Evolutionary conservation across 139 green algal species (phyloP).

Genomic region (Mychonastes homosphaera): DNA sequence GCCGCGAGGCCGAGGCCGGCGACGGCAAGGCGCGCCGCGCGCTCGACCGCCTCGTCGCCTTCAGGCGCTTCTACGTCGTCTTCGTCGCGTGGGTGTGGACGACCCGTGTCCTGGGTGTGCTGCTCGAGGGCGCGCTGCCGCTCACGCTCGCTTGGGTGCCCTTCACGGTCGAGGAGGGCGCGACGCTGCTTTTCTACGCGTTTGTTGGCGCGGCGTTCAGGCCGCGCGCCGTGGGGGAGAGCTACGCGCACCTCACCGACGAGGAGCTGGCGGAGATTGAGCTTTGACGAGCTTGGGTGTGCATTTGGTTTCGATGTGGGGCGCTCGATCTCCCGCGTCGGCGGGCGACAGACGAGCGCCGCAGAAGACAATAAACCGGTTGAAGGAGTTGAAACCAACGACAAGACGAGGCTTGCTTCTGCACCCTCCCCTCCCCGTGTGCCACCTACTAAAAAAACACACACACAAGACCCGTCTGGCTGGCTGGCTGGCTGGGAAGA

Average conservation of each 20-base stretch:
- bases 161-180: slow-evolving; percentile 56
- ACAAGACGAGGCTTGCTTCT: too few species aligned
- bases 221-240: slow-evolving; percentile 12
- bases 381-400: too few species aligned
- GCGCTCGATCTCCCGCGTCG: too few species aligned
- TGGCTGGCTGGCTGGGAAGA: background rate
- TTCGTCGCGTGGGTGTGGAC: slow-evolving; percentile 99
- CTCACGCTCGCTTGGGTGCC: slow-evolving; percentile 70
- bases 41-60: slow-evolving; percentile 82
- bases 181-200: slow-evolving; percentile 83
- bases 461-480: too few species aligned
- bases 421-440: too few species aligned
- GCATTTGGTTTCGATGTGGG: background rate
- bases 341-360: too few species aligned
- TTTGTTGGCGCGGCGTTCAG: slow-evolving; percentile 73
- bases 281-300: slow-evolving; percentile 11
- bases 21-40: slow-evolving; percentile 61
- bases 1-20: slow-evolving; percentile 44
- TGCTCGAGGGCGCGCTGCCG: slow-evolving; percentile 53
- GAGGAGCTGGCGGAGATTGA: slow-evolving; percentile 51
- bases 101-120: slow-evolving; percentile 94
- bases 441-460: too few species aligned
- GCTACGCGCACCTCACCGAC: slow-evolving; percentile 73
- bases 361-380: too few species aligned
- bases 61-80: slow-evolving; percentile 91